Base-by-base conservation (phyloP, 305 asterid species). In the Withania somnifera region DNA sequence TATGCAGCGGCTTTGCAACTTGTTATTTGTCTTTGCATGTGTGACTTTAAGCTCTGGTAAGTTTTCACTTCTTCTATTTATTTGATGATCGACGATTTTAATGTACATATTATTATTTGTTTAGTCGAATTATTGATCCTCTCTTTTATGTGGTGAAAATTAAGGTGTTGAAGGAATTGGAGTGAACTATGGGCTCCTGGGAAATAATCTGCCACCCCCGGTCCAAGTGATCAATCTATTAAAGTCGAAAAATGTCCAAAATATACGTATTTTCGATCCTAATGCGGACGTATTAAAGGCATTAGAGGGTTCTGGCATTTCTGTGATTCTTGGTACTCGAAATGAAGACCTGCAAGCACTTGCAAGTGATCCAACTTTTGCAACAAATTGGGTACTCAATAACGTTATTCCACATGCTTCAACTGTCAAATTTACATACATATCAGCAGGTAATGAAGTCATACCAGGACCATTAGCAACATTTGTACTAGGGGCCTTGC, bases 401-500 rank as follows among this genome's bases (percentile, higher is more conserved):
- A 77, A 88, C 42, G 36, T 88, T 8, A n/a, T 52, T 4, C 89
- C 87, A 10, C 77, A 83, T 54, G 15, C 51, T 11, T 26, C 87
- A 0, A 45, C 22, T 1, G n/a, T 82, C 6, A 30, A 60, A 1
- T 11, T 86, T 38, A 53, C 63, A 3, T 52, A 53, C 79, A 73
- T 88, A 57, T 20, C 85, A 0, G 91, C 83, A 5, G 91, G 91
- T 13, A 88, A 84, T 57, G 89, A 88, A 79, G 89, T 88, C 6
- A 68, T 82, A 50, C 88, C 89, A 2, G 84, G 87, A 3, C 78
- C 56, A 2, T 45, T 83, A n/a, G 67, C 82, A 2, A 56, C 22
- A 8, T 88, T 71, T n/a, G 78, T 88, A 14, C 47, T 86, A 15
- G 51, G 76, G 0, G 91, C 91, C 0, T 60, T 83, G 75, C 82